Evolutionary conservation across 2,329 filamentous ascomycete genomes (phyloP), one percentile per base, ranked within the genome.

Genomic region (Aspergillus ruber): DNA sequence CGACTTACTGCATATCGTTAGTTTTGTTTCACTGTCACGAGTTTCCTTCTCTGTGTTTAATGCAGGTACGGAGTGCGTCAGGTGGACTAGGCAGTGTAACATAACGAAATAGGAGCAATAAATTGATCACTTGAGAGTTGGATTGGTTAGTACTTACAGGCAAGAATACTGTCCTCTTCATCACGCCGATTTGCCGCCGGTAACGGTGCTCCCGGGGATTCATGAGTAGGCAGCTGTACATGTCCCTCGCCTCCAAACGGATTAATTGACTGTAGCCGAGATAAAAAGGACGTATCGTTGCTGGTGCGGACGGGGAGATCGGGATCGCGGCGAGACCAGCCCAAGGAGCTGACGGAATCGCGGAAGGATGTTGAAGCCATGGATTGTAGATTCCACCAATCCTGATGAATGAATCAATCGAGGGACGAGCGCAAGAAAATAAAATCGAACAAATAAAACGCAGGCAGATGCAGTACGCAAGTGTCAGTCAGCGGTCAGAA

Each of bases 131-230:
- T 18, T 18, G 15, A 39, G 25, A 39, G 41, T 27, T 32, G 41
- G 48, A 42, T 48, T n/a, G 12, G 20, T 47, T 47, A 45, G 52
- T 53, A 83, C 93, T 91, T 82, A 98, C 93, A 77, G 63, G 87
- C 85, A 81, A 96, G 90, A 83, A 88, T 96, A 55, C 85, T 88
- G 72, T 96, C 93, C 66, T 97, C 91, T 70, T 97, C 93, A 65
- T 96, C 90, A 59, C 90, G 83, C 62, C 90, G 81, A 64, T 70
- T 88, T 52, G 88, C 82, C 51, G 90, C 90, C 45, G 91, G 91
- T 43, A 96, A 74, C 56, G 90, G 90, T 55, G 91, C 90, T 43
- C 89, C 90, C 32, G 88, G 77, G 57, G 80, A 79, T 66, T 95
- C 90, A 58, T 84, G 84, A 44, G 88, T 93, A 48, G 93, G 91